phyloP scores from a whole-genome alignment of 2,329 filamentous ascomycete genomes.

The Aspergillus cejpii region DNA sequence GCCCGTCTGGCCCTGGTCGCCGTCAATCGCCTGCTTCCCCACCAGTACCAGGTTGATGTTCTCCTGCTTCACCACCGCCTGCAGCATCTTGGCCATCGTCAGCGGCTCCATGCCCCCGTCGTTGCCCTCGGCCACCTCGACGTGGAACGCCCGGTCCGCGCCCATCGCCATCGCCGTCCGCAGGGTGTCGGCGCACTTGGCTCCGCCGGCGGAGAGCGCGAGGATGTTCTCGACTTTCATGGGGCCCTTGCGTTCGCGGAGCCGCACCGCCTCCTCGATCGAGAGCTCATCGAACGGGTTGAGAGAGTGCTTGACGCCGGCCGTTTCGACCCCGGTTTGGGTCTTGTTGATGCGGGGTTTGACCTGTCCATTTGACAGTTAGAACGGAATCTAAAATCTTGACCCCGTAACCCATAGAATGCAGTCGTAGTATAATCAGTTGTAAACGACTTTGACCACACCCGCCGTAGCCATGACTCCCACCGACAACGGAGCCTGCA shows the following conservation, averaged over 20 bases:
- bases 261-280: conserved; percentile 88
- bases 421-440: not conserved
- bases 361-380: conserved; percentile 42
- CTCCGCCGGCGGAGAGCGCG: conserved; percentile 76
- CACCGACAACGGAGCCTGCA: conserved; percentile 18
- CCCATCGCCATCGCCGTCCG: conserved; percentile 99
- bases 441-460: no score
- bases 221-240: conserved; percentile 84
- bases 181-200: conserved; percentile 81
- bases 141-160: conserved; percentile 83
- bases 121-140: conserved; percentile 68
- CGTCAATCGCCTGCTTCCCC: conserved; percentile 97
- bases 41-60: conserved; percentile 86
- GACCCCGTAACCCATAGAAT: no score
- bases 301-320: conserved; percentile 93
- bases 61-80: conserved; percentile 71
- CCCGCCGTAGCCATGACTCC: conserved; percentile 4
- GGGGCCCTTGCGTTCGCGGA: conserved; percentile 78
- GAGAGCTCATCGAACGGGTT: conserved; percentile 99
- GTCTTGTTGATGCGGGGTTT: conserved; percentile 65
- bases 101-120: conserved; percentile 70
- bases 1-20: conserved; percentile 90
- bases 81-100: conserved; percentile 82
- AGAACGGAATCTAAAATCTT: conserved; percentile 4
- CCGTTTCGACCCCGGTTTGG: conserved; percentile 80